phyloP scores from a whole-genome alignment of 768 basidiomycete species.

The Tricholoma sp. region DNA sequence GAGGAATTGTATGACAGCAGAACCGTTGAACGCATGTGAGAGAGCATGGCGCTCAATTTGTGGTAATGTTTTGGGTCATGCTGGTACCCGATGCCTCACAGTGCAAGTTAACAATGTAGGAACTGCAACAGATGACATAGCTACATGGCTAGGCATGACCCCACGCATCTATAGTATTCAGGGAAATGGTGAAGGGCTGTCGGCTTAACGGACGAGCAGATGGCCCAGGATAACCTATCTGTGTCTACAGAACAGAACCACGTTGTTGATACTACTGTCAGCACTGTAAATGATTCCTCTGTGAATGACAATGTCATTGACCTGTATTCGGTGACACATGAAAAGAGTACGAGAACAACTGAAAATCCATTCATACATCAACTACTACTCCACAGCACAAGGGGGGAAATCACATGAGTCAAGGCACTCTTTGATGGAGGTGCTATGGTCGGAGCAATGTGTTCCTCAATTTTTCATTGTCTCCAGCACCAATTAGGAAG shows the following conservation, averaged over 20 bases:
- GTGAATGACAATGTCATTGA: background rate
- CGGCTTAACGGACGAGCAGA: background rate
- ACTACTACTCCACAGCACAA: slow-evolving; percentile 10
- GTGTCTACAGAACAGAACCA: background rate
- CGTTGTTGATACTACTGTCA: background rate
- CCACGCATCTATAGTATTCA: background rate
- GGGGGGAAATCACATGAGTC: slow-evolving; percentile 12
- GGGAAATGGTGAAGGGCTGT: slow-evolving; percentile 9
- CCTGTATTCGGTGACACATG: background rate
- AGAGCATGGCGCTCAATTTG: background rate
- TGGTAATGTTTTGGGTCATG: background rate
- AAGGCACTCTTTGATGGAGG: slow-evolving; percentile 23
- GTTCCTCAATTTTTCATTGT: slow-evolving; percentile 9
- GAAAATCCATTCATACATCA: slow-evolving; percentile 17
- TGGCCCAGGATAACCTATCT: background rate
- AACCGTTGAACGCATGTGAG: background rate
- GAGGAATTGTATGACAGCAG: background rate
- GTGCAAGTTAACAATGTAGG: background rate
- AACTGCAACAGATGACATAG: background rate
- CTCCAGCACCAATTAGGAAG: slow-evolving; percentile 9
- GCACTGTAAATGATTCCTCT: background rate
- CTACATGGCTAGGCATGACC: background rate
- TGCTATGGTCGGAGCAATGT: slow-evolving; percentile 23
- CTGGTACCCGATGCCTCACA: background rate
- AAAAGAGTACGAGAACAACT: background rate